These are phyloP conservation scores for Candida nitratophila DNA, from an alignment of 805 yeast genomes.

Conservation along the genomic window DNA sequence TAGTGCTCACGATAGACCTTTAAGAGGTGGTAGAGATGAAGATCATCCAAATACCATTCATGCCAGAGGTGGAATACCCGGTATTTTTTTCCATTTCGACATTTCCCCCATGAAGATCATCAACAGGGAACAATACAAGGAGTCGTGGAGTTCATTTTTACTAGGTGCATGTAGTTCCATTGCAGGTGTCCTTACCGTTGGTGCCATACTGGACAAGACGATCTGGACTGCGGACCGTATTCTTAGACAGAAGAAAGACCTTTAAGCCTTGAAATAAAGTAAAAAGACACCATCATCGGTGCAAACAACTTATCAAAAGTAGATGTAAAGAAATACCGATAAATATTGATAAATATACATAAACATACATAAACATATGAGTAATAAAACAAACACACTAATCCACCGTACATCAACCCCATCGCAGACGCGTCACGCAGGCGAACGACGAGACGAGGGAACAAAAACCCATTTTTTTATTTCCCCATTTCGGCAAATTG, in stretches of 20 bases:
- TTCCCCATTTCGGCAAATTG: no score
- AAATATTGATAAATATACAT: no score
- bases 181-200: constrained; percentile 92
- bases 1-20: constrained; percentile 81
- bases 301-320: no score
- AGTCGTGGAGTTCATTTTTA: constrained; percentile 77
- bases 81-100: constrained; percentile 80
- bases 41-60: constrained; percentile 87
- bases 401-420: no score
- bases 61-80: constrained; percentile 84
- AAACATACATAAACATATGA: no score
- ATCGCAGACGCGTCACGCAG: no score
- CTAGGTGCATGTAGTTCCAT: constrained; percentile 80
- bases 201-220: constrained; percentile 79
- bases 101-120: constrained; percentile 90
- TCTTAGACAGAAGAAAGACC: constrained; percentile 58
- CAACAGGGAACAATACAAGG: constrained; percentile 66
- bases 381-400: no score
- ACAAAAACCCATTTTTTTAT: no score
- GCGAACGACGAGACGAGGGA: no score
- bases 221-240: constrained; percentile 86
- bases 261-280: constrained; percentile 7
- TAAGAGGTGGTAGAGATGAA: constrained; percentile 79
- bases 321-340: no score
- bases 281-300: no score